Conservation (phyloP, 2,329 filamentous ascomycete genomes). For the Epichloe hybrida region DNA sequence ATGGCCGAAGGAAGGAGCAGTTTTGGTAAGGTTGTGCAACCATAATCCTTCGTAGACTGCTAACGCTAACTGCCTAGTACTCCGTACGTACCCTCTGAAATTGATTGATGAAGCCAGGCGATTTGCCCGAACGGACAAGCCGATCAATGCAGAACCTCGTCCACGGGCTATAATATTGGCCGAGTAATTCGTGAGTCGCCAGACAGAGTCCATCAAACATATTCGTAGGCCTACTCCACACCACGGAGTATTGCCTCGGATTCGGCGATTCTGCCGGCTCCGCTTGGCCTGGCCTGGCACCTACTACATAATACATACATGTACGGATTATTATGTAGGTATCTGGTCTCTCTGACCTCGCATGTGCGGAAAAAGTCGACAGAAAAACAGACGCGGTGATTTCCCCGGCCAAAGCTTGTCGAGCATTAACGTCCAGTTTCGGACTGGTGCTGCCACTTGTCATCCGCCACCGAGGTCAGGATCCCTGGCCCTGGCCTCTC, state of each 20-base stretch:
- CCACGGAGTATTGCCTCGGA: not conserved
- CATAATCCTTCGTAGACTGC: too few species aligned
- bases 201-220: not conserved
- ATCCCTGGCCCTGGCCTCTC: constrained; percentile 1
- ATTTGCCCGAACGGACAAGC: not conserved
- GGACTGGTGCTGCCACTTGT: constrained; percentile 2
- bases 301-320: too few species aligned
- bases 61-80: not conserved
- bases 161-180: not conserved
- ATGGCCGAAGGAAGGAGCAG: not conserved
- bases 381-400: not conserved
- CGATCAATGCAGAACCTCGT: not conserved
- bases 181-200: not conserved
- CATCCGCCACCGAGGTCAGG: not conserved
- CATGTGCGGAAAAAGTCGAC: not conserved
- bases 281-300: not conserved
- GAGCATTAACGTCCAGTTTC: not conserved
- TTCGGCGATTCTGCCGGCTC: not conserved
- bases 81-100: not conserved
- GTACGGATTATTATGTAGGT: too few species aligned
- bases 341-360: not conserved
- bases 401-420: not conserved
- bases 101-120: too few species aligned
- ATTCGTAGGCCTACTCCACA: not conserved
- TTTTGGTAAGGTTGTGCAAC: not conserved